A percentile compares a stretch with the other conserved stretches of the same genome.
Evolutionary conservation across 495 filamentous ascomycete species (phyloP).

Genomic region (Aspergillus nanangensis): DNA sequence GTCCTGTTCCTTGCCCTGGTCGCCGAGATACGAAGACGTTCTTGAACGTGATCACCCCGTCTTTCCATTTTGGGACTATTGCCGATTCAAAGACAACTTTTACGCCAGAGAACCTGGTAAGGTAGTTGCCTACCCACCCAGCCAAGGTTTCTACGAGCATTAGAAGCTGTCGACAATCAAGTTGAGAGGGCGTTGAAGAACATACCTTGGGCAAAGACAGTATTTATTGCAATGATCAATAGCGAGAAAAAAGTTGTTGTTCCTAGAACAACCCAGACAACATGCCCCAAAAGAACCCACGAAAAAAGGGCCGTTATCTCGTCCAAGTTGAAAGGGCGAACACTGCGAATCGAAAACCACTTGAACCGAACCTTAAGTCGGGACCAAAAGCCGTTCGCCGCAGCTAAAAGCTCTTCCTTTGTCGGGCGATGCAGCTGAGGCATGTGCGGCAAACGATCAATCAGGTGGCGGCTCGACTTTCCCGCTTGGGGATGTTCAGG

Average conservation of each 20-base stretch:
- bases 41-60: conserved; percentile 91
- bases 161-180: conserved; percentile 6
- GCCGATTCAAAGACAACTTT: conserved; percentile 97
- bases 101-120: conserved; percentile 91
- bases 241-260: conserved; percentile 97
- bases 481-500: conserved; percentile 12
- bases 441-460: conserved; percentile 63
- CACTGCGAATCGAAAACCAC: conserved; percentile 93
- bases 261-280: conserved; percentile 90
- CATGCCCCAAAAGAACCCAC: conserved; percentile 88
- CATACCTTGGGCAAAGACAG: conserved; percentile 89
- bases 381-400: conserved; percentile 89
- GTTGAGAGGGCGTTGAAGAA: not conserved
- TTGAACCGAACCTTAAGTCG: conserved; percentile 91
- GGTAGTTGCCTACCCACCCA: conserved; percentile 88
- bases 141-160: conserved; percentile 74
- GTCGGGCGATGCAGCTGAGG: conserved; percentile 77
- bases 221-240: conserved; percentile 84
- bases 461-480: conserved; percentile 43
- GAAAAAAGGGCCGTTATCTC: conserved; percentile 94
- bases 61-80: conserved; percentile 91
- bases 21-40: conserved; percentile 94
- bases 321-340: conserved; percentile 91
- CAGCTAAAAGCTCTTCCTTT: conserved; percentile 88
- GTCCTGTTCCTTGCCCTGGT: conserved; percentile 69